phyloP scores from a whole-genome alignment of 768 basidiomycete genomes.

The Rhodosporidiobolus sp. region DNA sequence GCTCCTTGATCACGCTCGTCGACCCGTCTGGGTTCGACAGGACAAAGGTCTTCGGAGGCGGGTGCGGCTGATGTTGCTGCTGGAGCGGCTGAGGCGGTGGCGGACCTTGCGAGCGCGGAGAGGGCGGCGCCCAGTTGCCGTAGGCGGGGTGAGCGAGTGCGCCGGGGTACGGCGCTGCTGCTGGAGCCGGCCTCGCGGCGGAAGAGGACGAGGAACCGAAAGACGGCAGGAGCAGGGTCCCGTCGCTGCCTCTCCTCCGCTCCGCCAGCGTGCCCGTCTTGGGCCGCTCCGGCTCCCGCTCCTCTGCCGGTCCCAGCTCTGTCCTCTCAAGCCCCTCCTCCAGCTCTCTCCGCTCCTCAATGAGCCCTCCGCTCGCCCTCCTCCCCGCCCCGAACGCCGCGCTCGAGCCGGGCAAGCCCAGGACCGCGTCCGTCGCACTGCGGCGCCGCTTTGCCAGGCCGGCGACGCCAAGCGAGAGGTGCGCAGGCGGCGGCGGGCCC shows the following conservation, averaged over 20 bases:
- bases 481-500: slow-evolving; percentile 15
- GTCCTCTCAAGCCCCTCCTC: not conserved
- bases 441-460: slow-evolving; percentile 8
- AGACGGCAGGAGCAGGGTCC: too few species aligned
- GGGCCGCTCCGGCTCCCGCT: slow-evolving; percentile 73
- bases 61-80: too few species aligned
- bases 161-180: too few species aligned
- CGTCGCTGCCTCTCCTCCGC: slow-evolving; percentile 1
- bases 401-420: not conserved
- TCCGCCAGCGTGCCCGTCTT: slow-evolving; percentile 54
- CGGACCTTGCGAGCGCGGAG: too few species aligned
- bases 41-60: too few species aligned
- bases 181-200: too few species aligned
- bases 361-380: too few species aligned
- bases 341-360: not conserved
- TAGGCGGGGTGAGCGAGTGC: too few species aligned
- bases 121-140: too few species aligned
- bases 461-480: not conserved
- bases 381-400: not conserved
- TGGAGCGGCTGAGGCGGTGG: too few species aligned
- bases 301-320: not conserved
- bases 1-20: not conserved
- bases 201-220: too few species aligned
- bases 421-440: not conserved
- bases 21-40: too few species aligned